Percentiles rank a stretch among this genome's conserved stretches.
Evolutionary conservation across 768 basidiomycete species (phyloP).

Genomic region (Xerocomellus chrysenteron): DNA sequence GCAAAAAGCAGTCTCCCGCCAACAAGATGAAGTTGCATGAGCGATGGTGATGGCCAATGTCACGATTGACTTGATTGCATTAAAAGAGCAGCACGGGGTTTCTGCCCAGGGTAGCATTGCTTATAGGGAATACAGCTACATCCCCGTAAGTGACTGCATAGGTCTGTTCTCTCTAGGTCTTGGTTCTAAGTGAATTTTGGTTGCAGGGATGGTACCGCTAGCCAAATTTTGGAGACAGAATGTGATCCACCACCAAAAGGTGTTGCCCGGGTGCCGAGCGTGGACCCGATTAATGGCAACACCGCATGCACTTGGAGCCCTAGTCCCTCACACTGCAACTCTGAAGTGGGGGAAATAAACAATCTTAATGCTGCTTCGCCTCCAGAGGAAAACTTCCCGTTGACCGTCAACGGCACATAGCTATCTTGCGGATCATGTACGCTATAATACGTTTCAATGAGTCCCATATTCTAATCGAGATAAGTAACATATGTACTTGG

Average conservation of each 20-base stretch:
- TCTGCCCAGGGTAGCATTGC: not conserved
- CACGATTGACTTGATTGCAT: not conserved
- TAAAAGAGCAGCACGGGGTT: not conserved
- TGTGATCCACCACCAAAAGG: not conserved
- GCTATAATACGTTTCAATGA: too few relatives aligned
- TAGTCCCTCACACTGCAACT: not conserved
- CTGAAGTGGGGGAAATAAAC: not conserved
- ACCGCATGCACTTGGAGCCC: too few relatives aligned
- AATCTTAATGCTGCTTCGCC: not conserved
- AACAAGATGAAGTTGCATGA: not conserved
- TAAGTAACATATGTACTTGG: too few relatives aligned
- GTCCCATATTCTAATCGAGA: too few relatives aligned
- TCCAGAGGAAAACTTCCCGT: not conserved
- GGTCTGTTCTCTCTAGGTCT: not conserved
- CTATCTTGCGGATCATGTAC: too few relatives aligned
- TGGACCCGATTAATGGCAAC: not conserved
- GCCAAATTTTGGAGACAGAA: not conserved
- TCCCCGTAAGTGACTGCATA: not conserved
- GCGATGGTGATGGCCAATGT: not conserved
- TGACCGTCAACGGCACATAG: not conserved
- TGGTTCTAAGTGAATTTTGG: not conserved
- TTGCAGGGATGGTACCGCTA: not conserved
- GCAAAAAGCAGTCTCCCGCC: not conserved
- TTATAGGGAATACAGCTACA: not conserved
- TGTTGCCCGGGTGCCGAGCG: not conserved